Percentiles rank a stretch among this genome's conserved stretches.
These are phyloP conservation scores for Cryptococcus floricola DNA, from an alignment of 1,284 basidiomycete species.

Conservation along the genomic window DNA sequence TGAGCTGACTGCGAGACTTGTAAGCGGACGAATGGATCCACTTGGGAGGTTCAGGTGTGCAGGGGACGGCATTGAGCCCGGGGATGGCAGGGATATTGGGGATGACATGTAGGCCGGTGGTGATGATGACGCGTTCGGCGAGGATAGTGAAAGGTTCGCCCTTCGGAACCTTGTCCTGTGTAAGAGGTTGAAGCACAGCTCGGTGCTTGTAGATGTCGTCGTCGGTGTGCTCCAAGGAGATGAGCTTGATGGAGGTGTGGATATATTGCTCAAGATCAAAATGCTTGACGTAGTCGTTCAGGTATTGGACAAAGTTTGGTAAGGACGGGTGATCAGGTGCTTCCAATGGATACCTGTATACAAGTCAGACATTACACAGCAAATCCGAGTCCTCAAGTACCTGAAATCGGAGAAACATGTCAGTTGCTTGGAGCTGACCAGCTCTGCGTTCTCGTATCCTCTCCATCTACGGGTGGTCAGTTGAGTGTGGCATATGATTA, in stretches of 20 bases:
- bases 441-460: slow-evolving; percentile 54
- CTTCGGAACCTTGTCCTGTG: slow-evolving; percentile 3
- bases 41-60: slow-evolving; percentile 33
- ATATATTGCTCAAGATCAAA: slow-evolving; percentile 54
- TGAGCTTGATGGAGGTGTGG: slow-evolving; percentile 53
- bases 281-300: slow-evolving; percentile 55
- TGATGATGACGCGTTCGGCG: slow-evolving; percentile 32
- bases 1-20: slow-evolving; percentile 54
- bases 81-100: slow-evolving; percentile 55
- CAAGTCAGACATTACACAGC: background rate
- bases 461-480: slow-evolving; percentile 23
- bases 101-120: slow-evolving; percentile 51
- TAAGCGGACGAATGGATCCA: slow-evolving; percentile 57
- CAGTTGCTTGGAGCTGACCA: slow-evolving; percentile 52
- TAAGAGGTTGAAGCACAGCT: slow-evolving; percentile 21
- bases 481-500: background rate
- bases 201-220: slow-evolving; percentile 20
- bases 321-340: slow-evolving; percentile 60
- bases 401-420: slow-evolving; percentile 65
- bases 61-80: slow-evolving; percentile 50
- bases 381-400: slow-evolving; percentile 11
- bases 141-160: slow-evolving; percentile 16
- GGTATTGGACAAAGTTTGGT: slow-evolving; percentile 59
- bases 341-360: slow-evolving; percentile 41
- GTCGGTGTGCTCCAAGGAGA: slow-evolving; percentile 13